These are phyloP conservation scores for Ceratobasidium papillatum DNA, from an alignment of 1,284 basidiomycete genomes.

Conservation along the genomic window DNA sequence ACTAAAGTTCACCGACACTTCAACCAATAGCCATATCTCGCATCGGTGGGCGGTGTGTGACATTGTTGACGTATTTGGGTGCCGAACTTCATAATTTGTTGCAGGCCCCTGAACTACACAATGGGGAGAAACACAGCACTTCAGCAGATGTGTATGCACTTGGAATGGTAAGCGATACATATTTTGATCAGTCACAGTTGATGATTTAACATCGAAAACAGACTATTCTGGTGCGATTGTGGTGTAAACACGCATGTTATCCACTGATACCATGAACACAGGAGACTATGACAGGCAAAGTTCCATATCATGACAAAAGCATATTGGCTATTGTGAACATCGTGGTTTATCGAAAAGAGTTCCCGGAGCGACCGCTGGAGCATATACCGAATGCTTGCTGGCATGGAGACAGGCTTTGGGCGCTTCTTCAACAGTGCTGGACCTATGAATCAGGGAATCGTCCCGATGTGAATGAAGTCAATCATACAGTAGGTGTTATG, in stretches of 20 bases:
- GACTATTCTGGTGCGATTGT: neutral
- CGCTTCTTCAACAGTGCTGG: neutral
- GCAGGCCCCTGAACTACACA: neutral
- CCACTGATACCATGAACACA: neutral
- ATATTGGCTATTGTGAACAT: neutral
- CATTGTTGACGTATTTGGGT: too few species aligned
- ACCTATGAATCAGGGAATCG: neutral
- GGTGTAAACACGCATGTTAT: too few species aligned
- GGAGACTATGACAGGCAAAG: neutral
- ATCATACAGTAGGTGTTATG: too few species aligned
- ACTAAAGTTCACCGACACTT: neutral
- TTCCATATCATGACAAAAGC: neutral
- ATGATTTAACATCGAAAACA: too few species aligned
- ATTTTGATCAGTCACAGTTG: too few species aligned
- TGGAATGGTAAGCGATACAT: slow-evolving; percentile 9
- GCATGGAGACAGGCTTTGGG: neutral
- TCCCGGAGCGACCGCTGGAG: neutral
- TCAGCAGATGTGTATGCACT: neutral
- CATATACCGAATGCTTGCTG: neutral
- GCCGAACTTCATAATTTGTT: too few species aligned
- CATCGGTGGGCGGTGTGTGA: neutral
- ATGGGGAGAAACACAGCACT: neutral
- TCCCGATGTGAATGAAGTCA: too few species aligned
- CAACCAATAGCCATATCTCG: neutral
- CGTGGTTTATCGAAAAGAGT: neutral